These are phyloP conservation scores for Xylaria sp. DNA, from an alignment of 2,329 filamentous ascomycete species.

Conservation along the genomic window DNA sequence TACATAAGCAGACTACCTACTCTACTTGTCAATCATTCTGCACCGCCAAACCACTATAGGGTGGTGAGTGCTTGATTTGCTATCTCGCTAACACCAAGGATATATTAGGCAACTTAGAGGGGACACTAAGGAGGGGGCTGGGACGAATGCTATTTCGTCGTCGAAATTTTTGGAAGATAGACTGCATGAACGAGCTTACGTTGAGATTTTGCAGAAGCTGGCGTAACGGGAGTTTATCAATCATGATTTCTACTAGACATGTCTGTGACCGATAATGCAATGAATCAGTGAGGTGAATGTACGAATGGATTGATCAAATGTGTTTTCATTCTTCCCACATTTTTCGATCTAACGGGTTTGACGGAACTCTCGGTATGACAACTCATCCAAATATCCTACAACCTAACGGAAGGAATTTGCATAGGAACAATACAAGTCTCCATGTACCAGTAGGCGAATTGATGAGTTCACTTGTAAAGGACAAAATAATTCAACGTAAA, in stretches of 20 bases:
- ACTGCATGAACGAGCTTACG: background rate
- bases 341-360: background rate
- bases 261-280: background rate
- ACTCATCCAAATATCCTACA: background rate
- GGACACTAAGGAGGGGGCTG: background rate
- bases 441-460: background rate
- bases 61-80: background rate
- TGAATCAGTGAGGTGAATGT: background rate
- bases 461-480: background rate
- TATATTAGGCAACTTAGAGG: background rate
- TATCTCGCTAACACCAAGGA: background rate
- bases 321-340: background rate
- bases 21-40: background rate
- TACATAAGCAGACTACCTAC: background rate
- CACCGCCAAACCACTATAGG: background rate
- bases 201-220: background rate
- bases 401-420: background rate
- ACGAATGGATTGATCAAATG: background rate
- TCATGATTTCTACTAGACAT: background rate
- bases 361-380: background rate
- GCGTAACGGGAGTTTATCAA: conserved; percentile 14
- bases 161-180: background rate
- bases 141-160: background rate
- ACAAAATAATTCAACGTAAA: background rate
- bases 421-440: background rate